These are phyloP conservation scores for Waltiozyma sp. DNA, from an alignment of 1,139 yeast species.

Conservation along the genomic window DNA sequence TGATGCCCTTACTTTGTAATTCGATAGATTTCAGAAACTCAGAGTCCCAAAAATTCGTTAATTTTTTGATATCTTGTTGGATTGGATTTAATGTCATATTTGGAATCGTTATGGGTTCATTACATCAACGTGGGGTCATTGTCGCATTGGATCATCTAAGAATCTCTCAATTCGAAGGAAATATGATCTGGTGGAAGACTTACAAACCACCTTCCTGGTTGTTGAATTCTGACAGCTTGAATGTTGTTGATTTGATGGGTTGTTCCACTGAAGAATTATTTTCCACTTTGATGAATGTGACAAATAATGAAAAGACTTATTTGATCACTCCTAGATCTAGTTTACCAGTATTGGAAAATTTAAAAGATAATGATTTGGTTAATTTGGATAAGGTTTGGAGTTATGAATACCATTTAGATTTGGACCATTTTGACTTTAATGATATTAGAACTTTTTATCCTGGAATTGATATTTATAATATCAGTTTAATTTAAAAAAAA, in stretches of 20 bases:
- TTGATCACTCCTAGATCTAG: conserved; percentile 44
- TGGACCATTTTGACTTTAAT: conserved; percentile 55
- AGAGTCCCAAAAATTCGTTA: conserved; percentile 13
- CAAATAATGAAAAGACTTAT: conserved; percentile 13
- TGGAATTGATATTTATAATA: conserved; percentile 31
- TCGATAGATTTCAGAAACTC: conserved; percentile 38
- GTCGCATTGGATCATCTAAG: conserved; percentile 40
- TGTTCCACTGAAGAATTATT: conserved; percentile 19
- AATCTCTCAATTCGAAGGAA: conserved; percentile 15
- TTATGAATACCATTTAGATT: conserved; percentile 41
- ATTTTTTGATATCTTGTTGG: conserved; percentile 37
- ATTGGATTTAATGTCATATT: conserved; percentile 49
- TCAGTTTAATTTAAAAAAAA: conserved; percentile 4
- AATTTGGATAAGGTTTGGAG: conserved; percentile 30
- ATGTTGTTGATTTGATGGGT: conserved; percentile 27
- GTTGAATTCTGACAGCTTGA: conserved; percentile 32
- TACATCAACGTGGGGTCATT: conserved; percentile 87
- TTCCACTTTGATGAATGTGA: conserved; percentile 13
- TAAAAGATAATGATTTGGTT: conserved; percentile 6
- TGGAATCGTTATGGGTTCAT: conserved; percentile 61
- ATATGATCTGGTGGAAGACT: conserved; percentile 85
- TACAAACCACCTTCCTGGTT: conserved; percentile 91
- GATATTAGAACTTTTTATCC: conserved; percentile 38
- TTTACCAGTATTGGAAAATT: conserved; percentile 15
- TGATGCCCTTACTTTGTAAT: conserved; percentile 59